phyloP scores from a whole-genome alignment of 192 early-diverging fungal species.

The Podila epicladia region DNA sequence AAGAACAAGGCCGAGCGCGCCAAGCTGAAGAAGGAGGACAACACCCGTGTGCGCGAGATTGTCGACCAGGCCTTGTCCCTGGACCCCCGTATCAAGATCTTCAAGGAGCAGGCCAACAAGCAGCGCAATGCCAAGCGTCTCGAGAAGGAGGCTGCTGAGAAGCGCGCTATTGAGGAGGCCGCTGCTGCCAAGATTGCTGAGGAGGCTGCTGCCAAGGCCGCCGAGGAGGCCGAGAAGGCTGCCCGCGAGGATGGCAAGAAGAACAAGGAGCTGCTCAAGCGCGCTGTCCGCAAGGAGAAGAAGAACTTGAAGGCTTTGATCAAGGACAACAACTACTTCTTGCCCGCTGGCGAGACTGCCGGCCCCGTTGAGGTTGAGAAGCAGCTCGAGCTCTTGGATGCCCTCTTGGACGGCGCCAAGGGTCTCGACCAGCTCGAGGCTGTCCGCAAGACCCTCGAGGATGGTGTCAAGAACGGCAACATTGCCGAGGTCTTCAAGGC shows the following conservation, averaged over 20 bases:
- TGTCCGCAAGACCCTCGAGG: slow-evolving; percentile 67
- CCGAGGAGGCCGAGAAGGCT: slow-evolving; percentile 70
- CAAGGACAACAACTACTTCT: slow-evolving; percentile 83
- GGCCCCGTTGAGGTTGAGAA: slow-evolving; percentile 70
- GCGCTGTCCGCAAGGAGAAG: slow-evolving; percentile 91
- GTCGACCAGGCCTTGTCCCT: slow-evolving; percentile 82
- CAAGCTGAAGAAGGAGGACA: slow-evolving; percentile 98
- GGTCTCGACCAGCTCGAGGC: slow-evolving; percentile 61
- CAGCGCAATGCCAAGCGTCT: slow-evolving; percentile 92
- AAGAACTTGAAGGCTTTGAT: slow-evolving; percentile 84
- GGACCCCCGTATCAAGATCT: slow-evolving; percentile 92
- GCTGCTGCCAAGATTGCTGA: slow-evolving; percentile 55
- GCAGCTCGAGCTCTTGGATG: slow-evolving; percentile 82
- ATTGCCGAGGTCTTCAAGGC: slow-evolving; percentile 66
- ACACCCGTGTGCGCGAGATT: slow-evolving; percentile 82
- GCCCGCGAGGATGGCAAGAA: slow-evolving; percentile 77
- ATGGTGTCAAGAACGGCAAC: slow-evolving; percentile 70
- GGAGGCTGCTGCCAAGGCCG: slow-evolving; percentile 67
- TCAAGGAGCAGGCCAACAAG: slow-evolving; percentile 91
- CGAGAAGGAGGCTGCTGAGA: slow-evolving; percentile 81
- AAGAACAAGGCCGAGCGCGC: slow-evolving; percentile 95
- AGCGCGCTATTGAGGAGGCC: slow-evolving; percentile 64
- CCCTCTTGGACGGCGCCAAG: slow-evolving; percentile 76
- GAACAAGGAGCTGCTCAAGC: slow-evolving; percentile 88
- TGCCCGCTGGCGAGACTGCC: slow-evolving; percentile 63